Evolutionary conservation across 2,329 filamentous ascomycete genomes (phyloP).

Genomic region (Exophiala sp.): DNA sequence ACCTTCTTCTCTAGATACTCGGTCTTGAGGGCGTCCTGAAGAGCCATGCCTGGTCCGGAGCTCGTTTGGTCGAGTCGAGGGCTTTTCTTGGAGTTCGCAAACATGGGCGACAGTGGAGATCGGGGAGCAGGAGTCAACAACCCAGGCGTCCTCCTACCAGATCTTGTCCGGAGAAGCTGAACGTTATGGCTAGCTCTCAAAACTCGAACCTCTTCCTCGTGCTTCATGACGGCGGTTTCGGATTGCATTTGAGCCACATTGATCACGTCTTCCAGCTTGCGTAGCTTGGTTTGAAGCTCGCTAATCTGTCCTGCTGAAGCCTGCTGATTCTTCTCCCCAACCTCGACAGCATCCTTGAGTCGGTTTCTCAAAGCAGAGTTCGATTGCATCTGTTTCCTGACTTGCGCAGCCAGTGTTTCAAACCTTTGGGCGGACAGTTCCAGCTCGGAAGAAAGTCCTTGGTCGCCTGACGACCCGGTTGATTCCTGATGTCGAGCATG

Average conservation of each 20-base stretch:
- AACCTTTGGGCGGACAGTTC: conserved; percentile 68
- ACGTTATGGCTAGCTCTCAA: conserved; percentile 71
- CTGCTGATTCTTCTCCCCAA: conserved; percentile 78
- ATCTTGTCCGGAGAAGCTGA: conserved; percentile 69
- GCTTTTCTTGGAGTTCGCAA: conserved; percentile 47
- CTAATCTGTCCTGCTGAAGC: conserved; percentile 76
- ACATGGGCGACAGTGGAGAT: conserved; percentile 58
- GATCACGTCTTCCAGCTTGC: conserved; percentile 75
- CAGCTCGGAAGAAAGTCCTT: conserved; percentile 64
- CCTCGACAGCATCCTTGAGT: conserved; percentile 69
- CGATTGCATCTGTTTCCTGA: conserved; percentile 70
- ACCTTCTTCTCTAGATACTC: conserved; percentile 71
- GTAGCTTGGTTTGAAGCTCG: conserved; percentile 72
- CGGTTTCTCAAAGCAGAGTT: conserved; percentile 71
- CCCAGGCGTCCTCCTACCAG: conserved; percentile 37
- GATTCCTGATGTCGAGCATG: conserved; percentile 48
- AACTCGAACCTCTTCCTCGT: conserved; percentile 75
- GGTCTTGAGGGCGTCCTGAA: conserved; percentile 66
- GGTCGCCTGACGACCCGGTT: conserved; percentile 65
- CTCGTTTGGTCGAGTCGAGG: conserved; percentile 57
- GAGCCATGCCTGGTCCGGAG: conserved; percentile 53
- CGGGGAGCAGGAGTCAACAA: conserved; percentile 49
- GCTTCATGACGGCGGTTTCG: conserved; percentile 73
- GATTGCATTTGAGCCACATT: conserved; percentile 76
- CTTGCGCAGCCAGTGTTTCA: conserved; percentile 71